Conservation (phyloP, 306 rosid genomes). For the Hippophae rhamnoides region DNA sequence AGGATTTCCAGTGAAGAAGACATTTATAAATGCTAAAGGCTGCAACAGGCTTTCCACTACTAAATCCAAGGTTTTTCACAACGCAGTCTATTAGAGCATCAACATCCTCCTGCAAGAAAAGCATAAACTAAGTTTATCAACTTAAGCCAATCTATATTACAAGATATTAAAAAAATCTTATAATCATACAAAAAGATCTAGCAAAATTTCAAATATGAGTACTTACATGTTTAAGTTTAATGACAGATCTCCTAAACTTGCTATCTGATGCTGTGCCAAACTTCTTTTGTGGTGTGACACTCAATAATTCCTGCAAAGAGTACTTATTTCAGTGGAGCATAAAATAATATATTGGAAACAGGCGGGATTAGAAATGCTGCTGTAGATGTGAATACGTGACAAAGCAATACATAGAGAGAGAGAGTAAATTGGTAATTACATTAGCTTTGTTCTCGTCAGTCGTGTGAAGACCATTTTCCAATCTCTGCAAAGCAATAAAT, state of each 20-base stretch:
- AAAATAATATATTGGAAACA: neutral
- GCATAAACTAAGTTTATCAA: neutral
- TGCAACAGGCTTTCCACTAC: constrained; percentile 91
- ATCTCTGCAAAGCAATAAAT: constrained; percentile 37
- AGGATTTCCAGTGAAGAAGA: constrained; percentile 97
- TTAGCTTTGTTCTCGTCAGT: constrained; percentile 45
- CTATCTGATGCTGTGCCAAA: constrained; percentile 77
- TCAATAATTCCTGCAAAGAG: constrained; percentile 50
- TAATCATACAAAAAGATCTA: too few species aligned
- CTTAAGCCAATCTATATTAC: too few species aligned
- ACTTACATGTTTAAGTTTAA: constrained; percentile 91
- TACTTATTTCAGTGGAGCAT: constrained; percentile 15
- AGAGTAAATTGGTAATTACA: constrained; percentile 31
- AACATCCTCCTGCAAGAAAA: constrained; percentile 69
- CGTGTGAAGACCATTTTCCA: constrained; percentile 72
- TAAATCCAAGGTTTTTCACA: constrained; percentile 68
- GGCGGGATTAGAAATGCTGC: neutral
- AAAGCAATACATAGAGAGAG: neutral
- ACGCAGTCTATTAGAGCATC: constrained; percentile 89
- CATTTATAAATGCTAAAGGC: constrained; percentile 96
- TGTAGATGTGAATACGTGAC: neutral
- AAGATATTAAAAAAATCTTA: too few species aligned
- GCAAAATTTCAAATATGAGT: constrained; percentile 11
- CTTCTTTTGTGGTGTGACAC: constrained; percentile 62
- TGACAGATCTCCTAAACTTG: constrained; percentile 69